These are phyloP conservation scores for Cokeromyces recurvatus DNA, from an alignment of 371 early-diverging fungal species.

Conservation along the genomic window DNA sequence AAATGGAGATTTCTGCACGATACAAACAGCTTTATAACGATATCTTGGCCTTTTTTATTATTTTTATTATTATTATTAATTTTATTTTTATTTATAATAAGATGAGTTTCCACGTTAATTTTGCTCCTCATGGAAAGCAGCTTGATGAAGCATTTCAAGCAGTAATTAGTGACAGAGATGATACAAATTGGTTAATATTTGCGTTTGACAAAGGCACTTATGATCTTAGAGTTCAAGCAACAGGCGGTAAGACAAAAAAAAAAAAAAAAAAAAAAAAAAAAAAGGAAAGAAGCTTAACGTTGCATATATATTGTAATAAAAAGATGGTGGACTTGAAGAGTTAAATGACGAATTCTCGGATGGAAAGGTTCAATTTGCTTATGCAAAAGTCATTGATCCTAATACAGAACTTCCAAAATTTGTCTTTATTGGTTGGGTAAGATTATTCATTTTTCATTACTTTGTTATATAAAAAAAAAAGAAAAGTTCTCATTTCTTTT, in stretches of 20 bases:
- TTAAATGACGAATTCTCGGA: constrained; percentile 88
- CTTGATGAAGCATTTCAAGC: constrained; percentile 62
- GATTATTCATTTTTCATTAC: not conserved
- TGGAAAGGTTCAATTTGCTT: constrained; percentile 88
- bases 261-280: too few relatives aligned
- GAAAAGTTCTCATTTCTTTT: too few relatives aligned
- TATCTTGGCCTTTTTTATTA: too few relatives aligned
- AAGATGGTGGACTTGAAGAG: constrained; percentile 79
- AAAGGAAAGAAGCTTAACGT: too few relatives aligned
- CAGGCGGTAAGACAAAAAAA: constrained; percentile 49
- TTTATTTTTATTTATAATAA: too few relatives aligned
- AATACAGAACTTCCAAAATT: constrained; percentile 84
- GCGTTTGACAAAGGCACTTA: constrained; percentile 81
- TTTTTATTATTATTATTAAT: too few relatives aligned
- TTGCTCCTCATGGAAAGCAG: constrained; percentile 57
- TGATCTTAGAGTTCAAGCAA: constrained; percentile 72
- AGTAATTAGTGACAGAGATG: constrained; percentile 57
- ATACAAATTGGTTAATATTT: constrained; percentile 75
- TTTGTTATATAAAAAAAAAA: not conserved
- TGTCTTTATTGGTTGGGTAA: constrained; percentile 91
- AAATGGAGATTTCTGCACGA: too few relatives aligned
- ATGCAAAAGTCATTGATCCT: constrained; percentile 80
- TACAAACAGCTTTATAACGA: too few relatives aligned
- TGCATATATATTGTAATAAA: not conserved
- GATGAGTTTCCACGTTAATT: constrained; percentile 66